Evolutionary conservation across 192 early-diverging fungal species (phyloP).

Genomic region (Gigaspora rosea): DNA sequence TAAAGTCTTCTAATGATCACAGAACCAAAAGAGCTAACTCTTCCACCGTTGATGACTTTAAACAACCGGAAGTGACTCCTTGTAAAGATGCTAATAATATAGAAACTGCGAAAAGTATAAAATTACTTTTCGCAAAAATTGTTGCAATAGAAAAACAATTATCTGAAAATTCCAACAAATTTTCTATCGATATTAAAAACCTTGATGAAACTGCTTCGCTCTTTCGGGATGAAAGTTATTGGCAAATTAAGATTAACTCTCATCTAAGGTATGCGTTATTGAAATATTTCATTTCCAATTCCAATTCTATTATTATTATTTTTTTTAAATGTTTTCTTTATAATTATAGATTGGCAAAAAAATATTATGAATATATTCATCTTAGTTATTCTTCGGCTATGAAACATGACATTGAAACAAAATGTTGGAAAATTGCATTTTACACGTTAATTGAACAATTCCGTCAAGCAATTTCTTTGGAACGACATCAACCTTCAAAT

Average conservation of each 20-base stretch:
- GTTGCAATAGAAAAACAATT: background rate
- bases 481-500: conserved; percentile 31
- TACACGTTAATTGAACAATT: conserved; percentile 57
- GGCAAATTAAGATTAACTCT: conserved; percentile 5
- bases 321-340: background rate
- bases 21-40: background rate
- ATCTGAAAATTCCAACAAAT: background rate
- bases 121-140: too few relatives aligned
- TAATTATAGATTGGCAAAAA: conserved; percentile 40
- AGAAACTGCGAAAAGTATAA: too few relatives aligned
- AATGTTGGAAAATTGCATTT: conserved; percentile 58
- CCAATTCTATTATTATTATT: background rate
- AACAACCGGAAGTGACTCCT: too few relatives aligned
- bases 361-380: conserved; percentile 48
- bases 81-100: too few relatives aligned
- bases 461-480: conserved; percentile 45
- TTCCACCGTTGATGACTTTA: too few relatives aligned
- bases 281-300: background rate
- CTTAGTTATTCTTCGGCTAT: conserved; percentile 48
- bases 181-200: background rate
- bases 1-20: background rate
- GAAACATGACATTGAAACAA: conserved; percentile 55
- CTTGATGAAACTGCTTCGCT: background rate
- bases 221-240: conserved; percentile 12
- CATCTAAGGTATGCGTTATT: conserved; percentile 5